phyloP scores from a whole-genome alignment of 192 early-diverging fungal species.

The Lobosporangium transversale region DNA sequence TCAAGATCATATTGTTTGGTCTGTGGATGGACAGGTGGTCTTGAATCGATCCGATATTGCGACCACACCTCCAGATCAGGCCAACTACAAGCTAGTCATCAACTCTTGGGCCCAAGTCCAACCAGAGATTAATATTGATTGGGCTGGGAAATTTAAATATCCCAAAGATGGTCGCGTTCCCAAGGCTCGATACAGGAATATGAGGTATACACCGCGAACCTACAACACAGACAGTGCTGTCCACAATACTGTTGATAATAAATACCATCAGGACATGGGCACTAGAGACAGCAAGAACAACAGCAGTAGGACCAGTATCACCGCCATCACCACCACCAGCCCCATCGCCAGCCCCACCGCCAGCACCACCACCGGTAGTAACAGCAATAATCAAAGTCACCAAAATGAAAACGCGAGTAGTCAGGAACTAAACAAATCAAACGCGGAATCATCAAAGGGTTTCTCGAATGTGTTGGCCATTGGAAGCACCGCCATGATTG shows the following conservation, averaged over 20 bases:
- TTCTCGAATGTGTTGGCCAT: not conserved
- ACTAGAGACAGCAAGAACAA: not conserved
- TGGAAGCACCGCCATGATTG: constrained; percentile 6
- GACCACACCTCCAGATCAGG: constrained; percentile 8
- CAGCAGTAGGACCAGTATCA: too few relatives aligned
- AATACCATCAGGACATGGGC: not conserved
- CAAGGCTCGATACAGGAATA: constrained; percentile 29
- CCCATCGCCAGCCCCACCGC: not conserved
- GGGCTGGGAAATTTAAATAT: constrained; percentile 39
- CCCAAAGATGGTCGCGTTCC: constrained; percentile 24
- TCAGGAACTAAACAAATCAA: not conserved
- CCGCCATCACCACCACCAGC: too few relatives aligned
- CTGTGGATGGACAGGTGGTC: constrained; percentile 18
- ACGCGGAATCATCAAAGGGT: constrained; percentile 11
- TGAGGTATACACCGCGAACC: constrained; percentile 12
- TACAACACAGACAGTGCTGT: not conserved
- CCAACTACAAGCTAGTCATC: constrained; percentile 41
- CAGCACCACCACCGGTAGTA: not conserved
- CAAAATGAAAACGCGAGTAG: not conserved
- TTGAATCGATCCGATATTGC: constrained; percentile 41
- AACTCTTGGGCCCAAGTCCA: constrained; percentile 46
- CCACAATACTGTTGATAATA: not conserved
- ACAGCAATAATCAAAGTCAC: too few relatives aligned
- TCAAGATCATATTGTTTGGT: constrained; percentile 29
- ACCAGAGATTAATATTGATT: constrained; percentile 23